Evolutionary conservation across 2,329 filamentous ascomycete genomes (phyloP), one percentile per base, ranked within the genome.

Genomic region (Nemania sp.): DNA sequence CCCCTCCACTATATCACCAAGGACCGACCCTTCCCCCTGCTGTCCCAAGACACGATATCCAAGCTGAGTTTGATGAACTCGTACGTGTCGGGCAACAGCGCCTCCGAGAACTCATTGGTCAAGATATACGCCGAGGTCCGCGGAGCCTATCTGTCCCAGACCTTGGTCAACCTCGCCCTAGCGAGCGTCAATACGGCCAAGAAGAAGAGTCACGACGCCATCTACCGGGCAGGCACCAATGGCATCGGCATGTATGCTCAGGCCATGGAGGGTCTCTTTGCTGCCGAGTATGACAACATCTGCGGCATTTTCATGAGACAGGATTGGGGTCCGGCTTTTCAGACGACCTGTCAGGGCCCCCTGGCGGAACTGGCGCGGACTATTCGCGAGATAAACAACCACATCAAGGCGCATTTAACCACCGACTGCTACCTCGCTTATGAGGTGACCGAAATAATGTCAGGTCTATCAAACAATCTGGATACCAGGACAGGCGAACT

Each of bases 371-470:
- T 98, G 68, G 87, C 90, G 5, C 88, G 91, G 68, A 97, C 95
- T 0, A 77, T 98, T 55, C 87, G 90, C 29, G 94, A 98, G 71
- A 82, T 99, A 34, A 97, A 98, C 74, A 83, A 86, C 51, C 93
- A 97, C 71, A 92, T 98, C 75, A 92, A 93, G 72, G 80, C 84
- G 42, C 93, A 97, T 71, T 79, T 97, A 40, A 85, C 87, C 67
- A 97, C 92, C 0, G 95, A 99, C 74, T 98, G 94, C 76, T 98
- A 91, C 74, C 83, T 99, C 50, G 92, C 92, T 7, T 99, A 96
- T 74, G 95, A 99, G 73, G 91, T 98, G 34, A 91, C 96, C 34
- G 94, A 97, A 70, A 91, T 97, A 62, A 87, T 98, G 48, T 90
- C 91, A 0, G 84, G 84, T 12, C 82, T 97, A 49, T 92, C 92